phyloP scores from a whole-genome alignment of 805 yeast genomes.

The Ogataea pignaliae region DNA sequence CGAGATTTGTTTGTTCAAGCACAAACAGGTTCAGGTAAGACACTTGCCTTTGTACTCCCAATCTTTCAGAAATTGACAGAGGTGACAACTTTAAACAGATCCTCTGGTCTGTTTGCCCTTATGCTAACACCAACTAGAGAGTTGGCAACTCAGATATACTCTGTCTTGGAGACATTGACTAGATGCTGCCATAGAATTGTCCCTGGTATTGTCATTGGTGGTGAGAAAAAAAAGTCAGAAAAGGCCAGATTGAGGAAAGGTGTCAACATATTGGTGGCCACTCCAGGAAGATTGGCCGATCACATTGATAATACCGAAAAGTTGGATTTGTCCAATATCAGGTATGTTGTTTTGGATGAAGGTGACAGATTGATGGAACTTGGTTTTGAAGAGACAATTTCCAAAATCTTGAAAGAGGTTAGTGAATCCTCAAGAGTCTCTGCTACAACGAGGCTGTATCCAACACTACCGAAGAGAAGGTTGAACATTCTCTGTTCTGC shows the following conservation, averaged over 20 bases:
- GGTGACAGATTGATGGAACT: slow-evolving; percentile 95
- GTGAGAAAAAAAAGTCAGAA: slow-evolving; percentile 95
- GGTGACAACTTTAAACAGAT: slow-evolving; percentile 47
- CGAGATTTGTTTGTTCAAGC: slow-evolving; percentile 87
- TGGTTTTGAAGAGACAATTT: slow-evolving; percentile 92
- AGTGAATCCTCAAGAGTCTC: slow-evolving; percentile 39
- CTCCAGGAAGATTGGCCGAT: slow-evolving; percentile 95
- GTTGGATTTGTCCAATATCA: slow-evolving; percentile 64
- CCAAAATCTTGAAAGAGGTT: slow-evolving; percentile 63
- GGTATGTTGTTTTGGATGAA: slow-evolving; percentile 92
- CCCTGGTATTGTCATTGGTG: slow-evolving; percentile 96
- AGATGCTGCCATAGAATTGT: slow-evolving; percentile 83
- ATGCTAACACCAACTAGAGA: slow-evolving; percentile 94
- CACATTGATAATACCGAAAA: slow-evolving; percentile 87
- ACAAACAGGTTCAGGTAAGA: slow-evolving; percentile 98
- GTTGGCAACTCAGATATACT: slow-evolving; percentile 82
- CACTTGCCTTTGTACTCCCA: slow-evolving; percentile 83
- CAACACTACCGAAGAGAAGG: slow-evolving; percentile 62
- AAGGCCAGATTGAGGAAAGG: slow-evolving; percentile 96
- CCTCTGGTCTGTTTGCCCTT: slow-evolving; percentile 83
- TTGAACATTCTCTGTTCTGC: slow-evolving; percentile 90
- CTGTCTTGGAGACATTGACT: slow-evolving; percentile 68
- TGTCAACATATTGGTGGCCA: slow-evolving; percentile 90
- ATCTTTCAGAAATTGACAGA: slow-evolving; percentile 68
- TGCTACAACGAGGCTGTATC: slow-evolving; percentile 35